Conservation (phyloP, 1,284 basidiomycete genomes). For the Microbotryum scabiosae region DNA sequence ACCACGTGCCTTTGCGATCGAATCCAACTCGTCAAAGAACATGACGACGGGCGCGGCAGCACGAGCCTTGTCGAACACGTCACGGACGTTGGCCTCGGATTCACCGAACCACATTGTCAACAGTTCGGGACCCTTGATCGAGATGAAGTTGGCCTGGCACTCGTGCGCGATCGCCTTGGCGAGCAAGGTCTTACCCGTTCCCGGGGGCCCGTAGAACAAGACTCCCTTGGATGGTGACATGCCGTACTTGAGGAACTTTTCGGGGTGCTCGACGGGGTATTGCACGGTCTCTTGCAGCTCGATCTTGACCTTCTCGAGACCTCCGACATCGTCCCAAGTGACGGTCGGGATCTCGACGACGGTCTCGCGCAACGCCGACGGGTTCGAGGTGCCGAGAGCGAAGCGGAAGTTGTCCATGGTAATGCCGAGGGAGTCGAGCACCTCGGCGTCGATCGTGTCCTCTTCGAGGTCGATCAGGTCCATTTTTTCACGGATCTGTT, state of each 20-base stretch:
- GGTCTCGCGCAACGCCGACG: slow-evolving; percentile 92
- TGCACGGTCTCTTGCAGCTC: slow-evolving; percentile 99
- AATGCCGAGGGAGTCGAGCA: slow-evolving; percentile 88
- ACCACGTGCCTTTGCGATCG: slow-evolving; percentile 94
- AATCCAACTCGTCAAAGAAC: slow-evolving; percentile 99
- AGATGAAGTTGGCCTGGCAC: slow-evolving; percentile 98
- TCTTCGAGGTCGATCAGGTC: slow-evolving; percentile 42
- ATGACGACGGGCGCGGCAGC: slow-evolving; percentile 98
- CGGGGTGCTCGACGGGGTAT: slow-evolving; percentile 98
- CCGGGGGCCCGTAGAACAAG: slow-evolving; percentile 91
- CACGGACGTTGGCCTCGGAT: slow-evolving; percentile 97
- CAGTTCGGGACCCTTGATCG: slow-evolving; percentile 90
- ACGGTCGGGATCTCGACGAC: slow-evolving; percentile 93
- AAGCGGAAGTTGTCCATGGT: slow-evolving; percentile 99
- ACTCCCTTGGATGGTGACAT: slow-evolving; percentile 99
- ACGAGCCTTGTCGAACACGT: slow-evolving; percentile 98
- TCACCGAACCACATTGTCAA: slow-evolving; percentile 99
- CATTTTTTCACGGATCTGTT: slow-evolving; percentile 90
- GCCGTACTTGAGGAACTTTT: slow-evolving; percentile 99
- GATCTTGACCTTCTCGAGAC: slow-evolving; percentile 98
- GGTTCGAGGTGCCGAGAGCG: slow-evolving; percentile 86
- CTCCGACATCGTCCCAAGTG: slow-evolving; percentile 98
- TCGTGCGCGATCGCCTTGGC: slow-evolving; percentile 99
- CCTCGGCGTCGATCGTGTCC: slow-evolving; percentile 94
- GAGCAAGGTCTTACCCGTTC: slow-evolving; percentile 90